Percentiles rank a stretch among this genome's conserved stretches.
Conservation (phyloP, 1,284 basidiomycete genomes). For the Ceratobasidium sp. region DNA sequence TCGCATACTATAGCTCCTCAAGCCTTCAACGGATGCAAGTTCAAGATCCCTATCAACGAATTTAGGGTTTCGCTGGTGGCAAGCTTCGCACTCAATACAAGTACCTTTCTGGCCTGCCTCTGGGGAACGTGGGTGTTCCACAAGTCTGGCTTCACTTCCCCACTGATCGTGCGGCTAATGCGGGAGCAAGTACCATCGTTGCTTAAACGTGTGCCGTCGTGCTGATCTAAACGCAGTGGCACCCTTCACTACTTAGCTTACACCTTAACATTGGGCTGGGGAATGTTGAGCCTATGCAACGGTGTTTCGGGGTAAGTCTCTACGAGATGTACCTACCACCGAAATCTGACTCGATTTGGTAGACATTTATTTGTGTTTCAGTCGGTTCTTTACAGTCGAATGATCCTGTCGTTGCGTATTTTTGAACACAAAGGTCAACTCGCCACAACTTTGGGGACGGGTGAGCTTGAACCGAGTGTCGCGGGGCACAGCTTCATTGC, state of each 20-base stretch:
- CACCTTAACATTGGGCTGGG: background rate
- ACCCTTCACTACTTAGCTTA: background rate
- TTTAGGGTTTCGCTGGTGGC: background rate
- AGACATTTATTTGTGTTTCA: background rate
- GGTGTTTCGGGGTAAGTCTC: background rate
- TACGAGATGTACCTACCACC: background rate
- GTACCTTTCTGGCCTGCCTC: background rate
- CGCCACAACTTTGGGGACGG: background rate
- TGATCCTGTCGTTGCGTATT: background rate
- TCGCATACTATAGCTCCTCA: background rate
- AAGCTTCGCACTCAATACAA: conserved; percentile 1
- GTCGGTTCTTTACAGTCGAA: background rate
- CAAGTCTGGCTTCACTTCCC: background rate
- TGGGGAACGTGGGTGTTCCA: background rate
- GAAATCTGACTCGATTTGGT: background rate
- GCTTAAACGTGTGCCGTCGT: background rate
- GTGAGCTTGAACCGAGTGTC: background rate
- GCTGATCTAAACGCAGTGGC: background rate
- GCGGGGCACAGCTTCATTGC: background rate
- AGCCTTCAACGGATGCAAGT: background rate
- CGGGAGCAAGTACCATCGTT: background rate
- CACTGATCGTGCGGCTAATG: background rate
- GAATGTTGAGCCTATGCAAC: background rate
- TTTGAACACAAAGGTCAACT: background rate
- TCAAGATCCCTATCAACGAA: background rate